Evolutionary conservation across 2,329 filamentous ascomycete species (phyloP).

Genomic region (Nannizzia gypsea): DNA sequence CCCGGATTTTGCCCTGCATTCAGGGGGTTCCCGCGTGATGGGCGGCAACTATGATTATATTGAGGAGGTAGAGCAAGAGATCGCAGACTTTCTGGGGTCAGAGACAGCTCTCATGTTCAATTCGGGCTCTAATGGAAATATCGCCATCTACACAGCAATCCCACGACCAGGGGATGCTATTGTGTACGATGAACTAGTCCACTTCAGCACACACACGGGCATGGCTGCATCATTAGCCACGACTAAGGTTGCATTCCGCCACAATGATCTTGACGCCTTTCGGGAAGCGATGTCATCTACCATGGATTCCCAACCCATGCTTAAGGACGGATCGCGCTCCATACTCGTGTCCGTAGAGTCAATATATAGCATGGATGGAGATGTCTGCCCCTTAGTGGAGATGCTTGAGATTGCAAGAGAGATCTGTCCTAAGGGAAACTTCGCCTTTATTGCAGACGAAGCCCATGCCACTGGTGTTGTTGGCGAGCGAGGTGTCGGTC

Average conservation of each 20-base stretch:
- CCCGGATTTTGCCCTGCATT: slow-evolving; percentile 28
- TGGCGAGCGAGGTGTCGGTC: slow-evolving; percentile 31
- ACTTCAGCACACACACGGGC: slow-evolving; percentile 59
- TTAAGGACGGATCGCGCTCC: slow-evolving; percentile 21
- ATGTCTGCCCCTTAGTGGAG: slow-evolving; percentile 31
- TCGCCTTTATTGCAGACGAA: slow-evolving; percentile 30
- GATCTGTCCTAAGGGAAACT: slow-evolving; percentile 25
- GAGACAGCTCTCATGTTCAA: slow-evolving; percentile 42
- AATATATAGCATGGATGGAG: slow-evolving; percentile 41
- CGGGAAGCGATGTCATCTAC: slow-evolving; percentile 17
- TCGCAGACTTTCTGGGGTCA: slow-evolving; percentile 44
- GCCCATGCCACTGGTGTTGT: slow-evolving; percentile 37
- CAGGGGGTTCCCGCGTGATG: slow-evolving; percentile 42
- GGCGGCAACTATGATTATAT: slow-evolving; percentile 46
- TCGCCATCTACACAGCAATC: slow-evolving; percentile 41
- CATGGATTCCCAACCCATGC: slow-evolving; percentile 17
- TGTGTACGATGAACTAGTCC: slow-evolving; percentile 55
- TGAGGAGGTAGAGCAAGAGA: slow-evolving; percentile 37
- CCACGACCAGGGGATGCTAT: slow-evolving; percentile 44
- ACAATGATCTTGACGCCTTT: slow-evolving; percentile 25
- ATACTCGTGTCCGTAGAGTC: slow-evolving; percentile 34
- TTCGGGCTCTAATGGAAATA: slow-evolving; percentile 47
- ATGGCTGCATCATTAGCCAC: slow-evolving; percentile 46
- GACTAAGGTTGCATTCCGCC: slow-evolving; percentile 25
- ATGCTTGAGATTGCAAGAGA: slow-evolving; percentile 28